A percentile compares a stretch with the other conserved stretches of the same genome.
Evolutionary conservation across 768 basidiomycete genomes (phyloP).

Genomic region (Polyporus arcularius): DNA sequence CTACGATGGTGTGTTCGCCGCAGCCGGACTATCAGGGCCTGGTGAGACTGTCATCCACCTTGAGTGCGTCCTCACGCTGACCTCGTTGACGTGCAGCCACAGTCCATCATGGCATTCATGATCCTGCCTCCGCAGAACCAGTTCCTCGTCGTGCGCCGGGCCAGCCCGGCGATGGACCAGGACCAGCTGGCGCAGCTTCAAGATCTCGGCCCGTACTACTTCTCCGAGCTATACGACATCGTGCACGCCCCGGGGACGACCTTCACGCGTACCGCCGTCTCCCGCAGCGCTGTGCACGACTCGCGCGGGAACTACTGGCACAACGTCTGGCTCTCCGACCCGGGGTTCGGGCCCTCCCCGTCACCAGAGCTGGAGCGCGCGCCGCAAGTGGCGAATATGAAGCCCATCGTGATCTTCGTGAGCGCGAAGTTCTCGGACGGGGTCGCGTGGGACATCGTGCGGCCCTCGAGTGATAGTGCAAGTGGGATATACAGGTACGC

Average conservation of each 20-base stretch:
- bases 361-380: background rate
- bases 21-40: background rate
- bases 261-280: background rate
- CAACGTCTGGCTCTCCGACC: slow-evolving; percentile 15
- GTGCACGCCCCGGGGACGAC: slow-evolving; percentile 5
- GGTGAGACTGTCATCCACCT: background rate
- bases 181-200: background rate
- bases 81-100: background rate
- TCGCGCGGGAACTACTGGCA: slow-evolving; percentile 6
- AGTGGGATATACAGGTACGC: background rate
- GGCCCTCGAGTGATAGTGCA: background rate
- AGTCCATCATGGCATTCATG: slow-evolving; percentile 20
- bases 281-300: background rate
- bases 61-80: background rate
- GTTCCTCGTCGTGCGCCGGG: slow-evolving; percentile 25
- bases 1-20: slow-evolving; percentile 38
- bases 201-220: slow-evolving; percentile 3
- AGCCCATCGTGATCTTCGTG: slow-evolving; percentile 10
- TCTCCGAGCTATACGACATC: slow-evolving; percentile 22
- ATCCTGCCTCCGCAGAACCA: slow-evolving; percentile 21
- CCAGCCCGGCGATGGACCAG: background rate
- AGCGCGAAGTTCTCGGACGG: background rate
- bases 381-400: background rate
- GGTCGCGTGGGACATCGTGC: background rate
- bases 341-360: slow-evolving; percentile 15